A percentile compares a stretch with the other conserved stretches of the same genome.
These are phyloP conservation scores for Pseudogymnoascus sp. DNA, from an alignment of 2,329 filamentous ascomycete genomes.

Conservation along the genomic window DNA sequence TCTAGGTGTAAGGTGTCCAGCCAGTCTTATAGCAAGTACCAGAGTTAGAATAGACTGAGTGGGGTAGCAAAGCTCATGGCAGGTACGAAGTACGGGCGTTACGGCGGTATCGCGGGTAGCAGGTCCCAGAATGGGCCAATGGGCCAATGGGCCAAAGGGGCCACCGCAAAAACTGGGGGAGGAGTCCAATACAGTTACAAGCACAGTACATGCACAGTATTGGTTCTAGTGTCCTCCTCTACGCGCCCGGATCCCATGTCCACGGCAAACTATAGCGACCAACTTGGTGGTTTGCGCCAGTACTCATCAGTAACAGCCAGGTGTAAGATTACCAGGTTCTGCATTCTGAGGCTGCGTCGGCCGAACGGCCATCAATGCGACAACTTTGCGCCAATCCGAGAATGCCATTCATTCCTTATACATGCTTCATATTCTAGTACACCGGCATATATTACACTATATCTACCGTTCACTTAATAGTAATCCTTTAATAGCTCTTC, in stretches of 20 bases:
- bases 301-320: too few relatives aligned
- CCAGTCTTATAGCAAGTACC: background rate
- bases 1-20: background rate
- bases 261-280: background rate
- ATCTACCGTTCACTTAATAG: background rate
- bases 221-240: background rate
- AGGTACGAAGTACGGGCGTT: slow-evolving; percentile 1
- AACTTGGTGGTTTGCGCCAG: background rate
- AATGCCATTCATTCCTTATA: background rate
- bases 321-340: too few relatives aligned
- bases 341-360: too few relatives aligned
- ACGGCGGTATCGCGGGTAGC: slow-evolving; percentile 7
- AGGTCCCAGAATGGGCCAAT: background rate
- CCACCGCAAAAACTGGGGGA: background rate
- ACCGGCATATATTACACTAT: background rate
- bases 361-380: background rate
- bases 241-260: background rate
- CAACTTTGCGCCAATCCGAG: background rate
- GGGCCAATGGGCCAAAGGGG: too few relatives aligned
- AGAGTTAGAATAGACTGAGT: background rate
- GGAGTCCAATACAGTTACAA: background rate
- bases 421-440: background rate
- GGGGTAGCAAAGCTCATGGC: background rate
- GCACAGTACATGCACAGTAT: background rate
- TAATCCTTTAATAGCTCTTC: background rate